Evolutionary conservation across 163 green algal species (phyloP), one percentile per base, ranked within the genome.

Genomic region (Prototheca stagnorum): DNA sequence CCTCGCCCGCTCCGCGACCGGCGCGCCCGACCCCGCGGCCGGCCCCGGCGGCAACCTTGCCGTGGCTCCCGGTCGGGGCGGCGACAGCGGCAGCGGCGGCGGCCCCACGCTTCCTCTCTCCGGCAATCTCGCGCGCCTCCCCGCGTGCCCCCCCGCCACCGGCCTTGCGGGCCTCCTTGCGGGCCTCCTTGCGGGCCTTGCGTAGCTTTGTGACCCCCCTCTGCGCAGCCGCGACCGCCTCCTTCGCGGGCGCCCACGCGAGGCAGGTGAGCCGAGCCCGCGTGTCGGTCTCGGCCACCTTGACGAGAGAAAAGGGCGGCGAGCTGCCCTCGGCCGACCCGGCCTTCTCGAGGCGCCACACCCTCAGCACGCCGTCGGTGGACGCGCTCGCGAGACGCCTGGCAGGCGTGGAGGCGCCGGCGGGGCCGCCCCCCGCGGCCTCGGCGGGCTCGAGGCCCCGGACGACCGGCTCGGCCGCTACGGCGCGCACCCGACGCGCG

Each of bases 301-400:
- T 33, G n/a, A n/a, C n/a, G n/a, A n/a, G n/a, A n/a, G n/a, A n/a
- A n/a, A n/a, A n/a, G n/a, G n/a, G n/a, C n/a, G n/a, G n/a, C n/a
- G n/a, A n/a, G n/a, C n/a, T n/a, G n/a, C n/a, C n/a, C n/a, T n/a
- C n/a, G 5, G 39, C 40, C 2, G 50, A 25, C 17, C 59, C 39
- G 2, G 61, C 25, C 29, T 39, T 35, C 20, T 41, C 37, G 5
- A 65, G 29, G 21, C 73, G 59, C 75, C 75, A 81, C n/a, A 81
- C 20, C 51, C 68, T 72, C 21, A 85, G 36, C 16, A 56, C 49
- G 25, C 76, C 76, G 45, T 85, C 76, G 15, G 64, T 74, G 8
- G 68, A 75, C 4, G 61, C 69, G 2, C 58, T 68, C 12, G 53
- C 61, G 5, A 79, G 46, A 4, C 62, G 45, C 35, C 24, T 31